Evolutionary conservation across 2,329 filamentous ascomycete genomes (phyloP), one percentile per base, ranked within the genome.

Genomic region (Plenodomus tracheiphilus): DNA sequence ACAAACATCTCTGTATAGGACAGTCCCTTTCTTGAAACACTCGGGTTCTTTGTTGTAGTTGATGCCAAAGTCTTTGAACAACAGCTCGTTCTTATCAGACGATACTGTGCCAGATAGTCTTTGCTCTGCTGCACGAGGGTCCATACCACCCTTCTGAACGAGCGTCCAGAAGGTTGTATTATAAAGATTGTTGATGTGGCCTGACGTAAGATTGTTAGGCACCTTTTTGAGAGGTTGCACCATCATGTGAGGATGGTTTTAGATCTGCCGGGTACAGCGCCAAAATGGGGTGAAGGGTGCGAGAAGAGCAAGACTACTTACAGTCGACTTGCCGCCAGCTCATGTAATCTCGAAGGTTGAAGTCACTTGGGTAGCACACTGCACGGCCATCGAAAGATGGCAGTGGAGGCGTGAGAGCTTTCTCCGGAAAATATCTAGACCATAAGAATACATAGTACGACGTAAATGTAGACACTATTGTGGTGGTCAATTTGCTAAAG

Each of bases 31-130:
- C 71, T 87, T 94, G 73, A 84, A 96, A 15, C 97, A 91, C 55
- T 95, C 91, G 0, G 85, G 85, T 72, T 99, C 94, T 59, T 96
- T 94, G 73, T 99, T 99, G 75, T 99, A 99, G 74, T 99, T 99
- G 69, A 97, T 92, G 2, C 86, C 84, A 71, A 96, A 97, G 20
- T 82, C 81, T 1, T 86, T 88, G 72, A 94, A 99, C 13, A 99
- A 76, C 17, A 99, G 95, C 76, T 99, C 94, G 67, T 99, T 94
- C 76, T 99, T 99, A 65, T 97, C 91, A 2, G 85, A 80, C 2
- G 92, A 84, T 1, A 95, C 74, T 0, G 91, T 95, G 2, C 93
- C 92, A 2, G 89, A 86, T 38, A 99, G 81, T 50, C 84, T 82
- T 65, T 87, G 82, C 69, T 97, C 93, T 0, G 94, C 94, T 49